phyloP scores from a whole-genome alignment of 345 rosid genomes.

The Hevea brasiliensis region DNA sequence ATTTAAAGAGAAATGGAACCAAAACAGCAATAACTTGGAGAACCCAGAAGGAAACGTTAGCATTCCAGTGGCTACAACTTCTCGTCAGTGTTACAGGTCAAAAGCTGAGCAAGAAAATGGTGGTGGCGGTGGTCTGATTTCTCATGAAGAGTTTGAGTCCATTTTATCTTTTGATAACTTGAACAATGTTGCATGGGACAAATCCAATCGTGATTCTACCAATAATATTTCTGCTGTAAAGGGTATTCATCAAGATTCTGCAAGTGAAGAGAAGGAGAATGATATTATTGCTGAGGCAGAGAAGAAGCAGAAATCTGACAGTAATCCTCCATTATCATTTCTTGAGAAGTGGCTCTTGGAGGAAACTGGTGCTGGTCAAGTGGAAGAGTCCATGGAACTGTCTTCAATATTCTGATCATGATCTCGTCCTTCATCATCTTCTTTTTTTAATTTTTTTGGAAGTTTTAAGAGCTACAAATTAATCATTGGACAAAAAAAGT shows the following conservation, averaged over 20 bases:
- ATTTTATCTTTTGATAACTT: conserved; percentile 57
- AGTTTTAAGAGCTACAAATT: neutral
- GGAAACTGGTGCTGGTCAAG: conserved; percentile 42
- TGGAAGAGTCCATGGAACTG: conserved; percentile 27
- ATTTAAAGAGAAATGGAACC: no score
- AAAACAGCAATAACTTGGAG: no score
- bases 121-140: conserved; percentile 24
- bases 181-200: conserved; percentile 46
- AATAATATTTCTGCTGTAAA: conserved; percentile 24
- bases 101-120: conserved; percentile 42
- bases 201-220: conserved; percentile 28
- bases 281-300: neutral
- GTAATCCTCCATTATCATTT: conserved; percentile 64
- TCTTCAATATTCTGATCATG: conserved; percentile 43
- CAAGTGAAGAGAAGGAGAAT: conserved; percentile 18
- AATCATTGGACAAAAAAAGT: neutral
- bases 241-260: conserved; percentile 22
- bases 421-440: neutral
- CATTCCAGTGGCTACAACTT: conserved; percentile 18
- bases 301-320: conserved; percentile 34
- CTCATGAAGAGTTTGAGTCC: conserved; percentile 54
- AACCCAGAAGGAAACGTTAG: neutral
- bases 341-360: conserved; percentile 98
- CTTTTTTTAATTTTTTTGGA: neutral
- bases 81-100: conserved; percentile 24